Evolutionary conservation across 768 basidiomycete genomes (phyloP).

Genomic region (Kwoniella dejecticola): DNA sequence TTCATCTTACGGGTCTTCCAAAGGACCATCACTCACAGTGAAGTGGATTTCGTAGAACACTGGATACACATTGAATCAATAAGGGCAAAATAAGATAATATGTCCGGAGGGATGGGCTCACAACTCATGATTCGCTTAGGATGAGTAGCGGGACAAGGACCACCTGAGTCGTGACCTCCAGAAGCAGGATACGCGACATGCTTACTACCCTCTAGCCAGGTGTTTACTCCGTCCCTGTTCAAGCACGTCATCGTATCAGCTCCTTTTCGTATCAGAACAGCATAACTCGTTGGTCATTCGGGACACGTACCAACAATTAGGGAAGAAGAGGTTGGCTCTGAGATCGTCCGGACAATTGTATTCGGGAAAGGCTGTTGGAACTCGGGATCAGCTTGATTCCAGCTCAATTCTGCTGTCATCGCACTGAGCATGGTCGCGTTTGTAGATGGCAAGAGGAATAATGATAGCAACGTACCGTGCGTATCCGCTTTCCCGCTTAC

Average conservation of each 20-base stretch:
- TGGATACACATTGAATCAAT: neutral
- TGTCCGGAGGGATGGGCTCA: neutral
- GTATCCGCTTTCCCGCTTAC: slow-evolving; percentile 39
- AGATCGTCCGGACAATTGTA: slow-evolving; percentile 55
- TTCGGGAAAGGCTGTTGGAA: slow-evolving; percentile 47
- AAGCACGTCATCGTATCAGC: slow-evolving; percentile 50
- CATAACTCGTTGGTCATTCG: neutral
- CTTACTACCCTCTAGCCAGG: slow-evolving; percentile 42
- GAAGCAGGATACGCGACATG: slow-evolving; percentile 56
- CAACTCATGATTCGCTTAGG: slow-evolving; percentile 51
- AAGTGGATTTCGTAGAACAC: slow-evolving; percentile 56
- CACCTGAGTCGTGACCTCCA: slow-evolving; percentile 43
- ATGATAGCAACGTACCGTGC: neutral
- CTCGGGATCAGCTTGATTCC: too few relatives aligned
- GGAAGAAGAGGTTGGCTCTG: slow-evolving; percentile 27
- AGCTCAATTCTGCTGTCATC: too few relatives aligned
- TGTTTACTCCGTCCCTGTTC: slow-evolving; percentile 56
- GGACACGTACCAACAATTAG: slow-evolving; percentile 12
- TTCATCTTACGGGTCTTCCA: too few relatives aligned
- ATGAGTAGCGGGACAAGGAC: slow-evolving; percentile 52
- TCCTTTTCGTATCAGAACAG: neutral
- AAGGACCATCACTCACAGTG: slow-evolving; percentile 30
- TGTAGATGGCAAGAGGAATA: neutral
- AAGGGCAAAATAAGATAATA: neutral
- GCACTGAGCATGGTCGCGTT: too few relatives aligned